Base-by-base conservation (phyloP, 257 asterid genomes). In the Solanum paucissectum region DNA sequence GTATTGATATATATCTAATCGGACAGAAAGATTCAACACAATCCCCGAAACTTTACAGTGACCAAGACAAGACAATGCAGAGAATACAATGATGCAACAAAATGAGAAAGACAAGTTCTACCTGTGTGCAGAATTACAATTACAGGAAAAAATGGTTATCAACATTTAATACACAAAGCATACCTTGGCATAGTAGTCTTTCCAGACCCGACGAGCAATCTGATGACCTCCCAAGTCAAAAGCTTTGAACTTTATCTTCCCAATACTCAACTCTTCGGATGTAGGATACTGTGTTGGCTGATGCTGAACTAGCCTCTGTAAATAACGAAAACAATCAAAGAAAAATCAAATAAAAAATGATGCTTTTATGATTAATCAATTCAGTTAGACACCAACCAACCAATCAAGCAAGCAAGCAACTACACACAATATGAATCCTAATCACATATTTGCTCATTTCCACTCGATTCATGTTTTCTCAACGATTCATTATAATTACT, bases 301-400 rank as follows among this genome's bases (percentile, higher is more conserved):
- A 82, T 87, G 89, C 82, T 87, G 89, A 42, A 87, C 89, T 49
- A 87, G 71, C 76, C 89, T 87, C 89, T 87, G 62, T 23, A 69
- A 12, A 52, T 21, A 36, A 21, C 18, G 6, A 5, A 74, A 37
- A 13, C 83, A 76, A 76, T 76, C 23, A 75, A 71, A 33, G 6
- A 71, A 33, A 3, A 71, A 33, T 29, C 42, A 71, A 66, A 25
- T 11, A 9, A 6, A 23, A 74, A 32, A 74, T 3, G 0, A 36
- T 38, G 27, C 0, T 12, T 38, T 76, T n/a, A n/a, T 38, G 36
- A 38, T 76, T 6, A 76, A 38, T 12, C 60, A 76, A 75, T 13
- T 21, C 20, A 20, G 12, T 37, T 36, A 20, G 3, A 72, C 81
- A 20, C 8, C 66, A 40, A 73, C 9, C 81, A 38, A 20, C 8